These are phyloP conservation scores for Tulasnella sp. DNA, from an alignment of 768 basidiomycete genomes.

Conservation along the genomic window DNA sequence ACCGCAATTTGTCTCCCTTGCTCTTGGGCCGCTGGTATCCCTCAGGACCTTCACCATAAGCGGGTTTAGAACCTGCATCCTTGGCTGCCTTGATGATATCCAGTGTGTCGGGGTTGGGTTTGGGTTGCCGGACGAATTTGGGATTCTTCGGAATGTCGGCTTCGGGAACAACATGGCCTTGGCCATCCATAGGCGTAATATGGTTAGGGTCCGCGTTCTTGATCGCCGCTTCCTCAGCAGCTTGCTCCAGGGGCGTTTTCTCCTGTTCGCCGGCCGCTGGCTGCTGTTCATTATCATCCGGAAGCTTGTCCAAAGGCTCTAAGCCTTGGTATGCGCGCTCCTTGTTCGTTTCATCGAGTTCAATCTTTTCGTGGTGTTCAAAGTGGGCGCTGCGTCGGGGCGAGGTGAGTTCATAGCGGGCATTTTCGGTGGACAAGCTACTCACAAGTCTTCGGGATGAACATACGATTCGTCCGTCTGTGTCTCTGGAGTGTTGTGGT, in stretches of 20 bases:
- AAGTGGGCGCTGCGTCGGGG: constrained; percentile 72
- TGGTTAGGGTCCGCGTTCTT: constrained; percentile 25
- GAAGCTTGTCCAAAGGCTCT: constrained; percentile 51
- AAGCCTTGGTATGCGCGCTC: constrained; percentile 87
- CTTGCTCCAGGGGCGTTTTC: constrained; percentile 28
- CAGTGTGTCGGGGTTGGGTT: constrained; percentile 67
- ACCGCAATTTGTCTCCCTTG: constrained; percentile 78
- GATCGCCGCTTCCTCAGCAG: constrained; percentile 14
- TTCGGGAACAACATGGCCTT: constrained; percentile 29
- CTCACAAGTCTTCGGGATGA: constrained; percentile 80
- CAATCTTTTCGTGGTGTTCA: constrained; percentile 82
- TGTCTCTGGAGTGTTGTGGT: constrained; percentile 94
- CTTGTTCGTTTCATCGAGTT: constrained; percentile 77
- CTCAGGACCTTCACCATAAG: constrained; percentile 71
- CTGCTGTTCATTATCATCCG: constrained; percentile 54
- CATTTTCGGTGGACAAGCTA: not conserved
- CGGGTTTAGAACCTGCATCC: constrained; percentile 57
- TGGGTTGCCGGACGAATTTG: constrained; percentile 51
- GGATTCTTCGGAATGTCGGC: constrained; percentile 29
- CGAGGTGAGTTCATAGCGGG: not conserved
- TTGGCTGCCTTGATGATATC: constrained; percentile 62
- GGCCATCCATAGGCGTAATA: constrained; percentile 34
- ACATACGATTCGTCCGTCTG: constrained; percentile 94
- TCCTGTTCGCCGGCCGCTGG: constrained; percentile 19
- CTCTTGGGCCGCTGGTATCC: constrained; percentile 75